These are phyloP conservation scores for Sporisorium scitamineum DNA, from an alignment of 1,284 basidiomycete species.

Conservation along the genomic window DNA sequence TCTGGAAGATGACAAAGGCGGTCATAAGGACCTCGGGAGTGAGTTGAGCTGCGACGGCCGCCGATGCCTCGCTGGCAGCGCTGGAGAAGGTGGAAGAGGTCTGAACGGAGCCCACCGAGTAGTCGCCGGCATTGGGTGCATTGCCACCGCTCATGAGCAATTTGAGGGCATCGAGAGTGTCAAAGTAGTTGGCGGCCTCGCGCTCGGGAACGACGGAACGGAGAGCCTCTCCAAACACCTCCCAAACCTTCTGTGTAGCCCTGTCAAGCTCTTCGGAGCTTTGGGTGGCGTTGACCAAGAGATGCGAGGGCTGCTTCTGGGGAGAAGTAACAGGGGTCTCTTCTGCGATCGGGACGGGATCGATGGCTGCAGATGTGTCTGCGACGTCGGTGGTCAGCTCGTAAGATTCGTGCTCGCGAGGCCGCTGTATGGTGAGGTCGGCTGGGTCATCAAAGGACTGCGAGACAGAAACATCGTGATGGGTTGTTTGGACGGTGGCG, in stretches of 20 bases:
- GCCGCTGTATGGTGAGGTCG: slow-evolving; percentile 29
- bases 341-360: slow-evolving; percentile 3
- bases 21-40: slow-evolving; percentile 52
- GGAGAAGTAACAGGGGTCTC: slow-evolving; percentile 1
- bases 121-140: slow-evolving; percentile 32
- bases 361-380: slow-evolving; percentile 36
- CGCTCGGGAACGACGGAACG: slow-evolving; percentile 52
- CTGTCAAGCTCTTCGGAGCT: slow-evolving; percentile 60
- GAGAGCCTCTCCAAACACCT: slow-evolving; percentile 59
- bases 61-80: slow-evolving; percentile 31
- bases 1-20: slow-evolving; percentile 59
- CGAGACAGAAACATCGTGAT: slow-evolving; percentile 15
- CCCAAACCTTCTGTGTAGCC: slow-evolving; percentile 57
- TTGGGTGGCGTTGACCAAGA: slow-evolving; percentile 23
- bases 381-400: slow-evolving; percentile 6
- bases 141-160: slow-evolving; percentile 45
- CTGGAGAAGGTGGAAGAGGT: slow-evolving; percentile 35
- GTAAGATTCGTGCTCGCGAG: slow-evolving; percentile 11
- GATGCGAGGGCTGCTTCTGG: slow-evolving; percentile 4
- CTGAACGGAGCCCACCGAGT: slow-evolving; percentile 47
- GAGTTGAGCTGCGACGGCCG: slow-evolving; percentile 32
- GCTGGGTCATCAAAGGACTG: slow-evolving; percentile 12
- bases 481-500: background rate
- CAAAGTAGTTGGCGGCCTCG: slow-evolving; percentile 49
- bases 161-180: slow-evolving; percentile 54